Conservation (phyloP, 179 eudicot species). For the Carnegiea gigantea region DNA sequence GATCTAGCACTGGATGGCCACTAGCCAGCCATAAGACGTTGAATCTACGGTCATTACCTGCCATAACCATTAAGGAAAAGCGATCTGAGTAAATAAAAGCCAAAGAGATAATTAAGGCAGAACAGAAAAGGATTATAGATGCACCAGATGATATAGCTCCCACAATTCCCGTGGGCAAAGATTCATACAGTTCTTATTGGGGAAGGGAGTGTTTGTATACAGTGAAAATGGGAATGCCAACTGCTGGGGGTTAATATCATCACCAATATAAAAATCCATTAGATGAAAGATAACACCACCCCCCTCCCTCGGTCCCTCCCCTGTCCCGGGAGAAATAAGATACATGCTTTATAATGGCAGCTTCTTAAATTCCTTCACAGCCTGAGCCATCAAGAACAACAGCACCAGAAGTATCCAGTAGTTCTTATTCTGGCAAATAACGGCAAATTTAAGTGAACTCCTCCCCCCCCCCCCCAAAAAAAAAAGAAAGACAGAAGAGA, state of each 20-base stretch:
- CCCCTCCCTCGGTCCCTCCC: too few relatives aligned
- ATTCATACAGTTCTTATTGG: too few relatives aligned
- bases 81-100: slow-evolving; percentile 10
- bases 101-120: neutral
- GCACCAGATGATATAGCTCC: neutral
- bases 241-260: neutral
- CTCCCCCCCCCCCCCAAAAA: neutral
- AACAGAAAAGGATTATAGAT: neutral
- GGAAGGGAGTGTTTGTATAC: too few relatives aligned
- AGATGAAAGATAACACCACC: neutral
- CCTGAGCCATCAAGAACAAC: too few relatives aligned
- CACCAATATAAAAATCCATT: neutral
- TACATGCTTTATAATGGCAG: too few relatives aligned
- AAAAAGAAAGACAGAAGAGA: neutral
- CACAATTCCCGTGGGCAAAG: neutral
- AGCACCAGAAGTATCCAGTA: too few relatives aligned
- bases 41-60: slow-evolving; percentile 46
- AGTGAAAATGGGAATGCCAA: neutral
- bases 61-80: slow-evolving; percentile 24
- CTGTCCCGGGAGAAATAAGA: too few relatives aligned
- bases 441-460: too few relatives aligned
- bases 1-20: slow-evolving; percentile 77
- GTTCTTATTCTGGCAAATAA: too few relatives aligned
- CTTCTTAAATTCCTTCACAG: too few relatives aligned
- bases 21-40: slow-evolving; percentile 67